phyloP scores from a whole-genome alignment of 2,329 filamentous ascomycete genomes.

The Exophiala sideris region DNA sequence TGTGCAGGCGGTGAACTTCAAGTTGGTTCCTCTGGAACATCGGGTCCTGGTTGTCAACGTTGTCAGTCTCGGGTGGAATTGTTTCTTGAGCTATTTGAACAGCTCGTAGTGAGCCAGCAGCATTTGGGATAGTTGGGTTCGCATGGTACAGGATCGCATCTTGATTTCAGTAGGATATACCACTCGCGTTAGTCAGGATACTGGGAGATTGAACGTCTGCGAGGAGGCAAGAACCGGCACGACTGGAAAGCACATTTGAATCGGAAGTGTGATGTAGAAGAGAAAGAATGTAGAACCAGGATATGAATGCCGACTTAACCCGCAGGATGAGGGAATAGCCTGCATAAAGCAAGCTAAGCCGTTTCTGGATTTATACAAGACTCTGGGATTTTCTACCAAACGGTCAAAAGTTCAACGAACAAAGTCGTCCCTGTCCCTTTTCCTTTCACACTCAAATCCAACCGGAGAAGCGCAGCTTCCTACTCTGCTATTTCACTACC shows the following conservation, averaged over 20 bases:
- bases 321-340: background rate
- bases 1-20: slow-evolving; percentile 85
- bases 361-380: background rate
- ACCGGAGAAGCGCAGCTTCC: too few relatives aligned
- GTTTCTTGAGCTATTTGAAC: slow-evolving; percentile 57
- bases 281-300: background rate
- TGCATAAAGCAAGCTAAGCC: background rate
- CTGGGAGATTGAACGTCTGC: too few relatives aligned
- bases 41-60: slow-evolving; percentile 84
- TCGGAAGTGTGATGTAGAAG: background rate
- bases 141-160: background rate
- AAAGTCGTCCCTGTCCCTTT: background rate
- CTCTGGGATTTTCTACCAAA: background rate
- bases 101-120: slow-evolving; percentile 32
- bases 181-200: background rate
- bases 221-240: too few relatives aligned
- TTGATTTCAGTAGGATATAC: background rate
- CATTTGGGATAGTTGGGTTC: too few relatives aligned
- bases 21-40: slow-evolving; percentile 77
- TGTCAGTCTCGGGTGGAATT: slow-evolving; percentile 65
- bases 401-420: background rate
- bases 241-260: background rate
- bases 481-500: too few relatives aligned
- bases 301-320: background rate
- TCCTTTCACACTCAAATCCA: too few relatives aligned